Conservation (phyloP, 805 yeast species). For the Metschnikowia picachoensis region DNA sequence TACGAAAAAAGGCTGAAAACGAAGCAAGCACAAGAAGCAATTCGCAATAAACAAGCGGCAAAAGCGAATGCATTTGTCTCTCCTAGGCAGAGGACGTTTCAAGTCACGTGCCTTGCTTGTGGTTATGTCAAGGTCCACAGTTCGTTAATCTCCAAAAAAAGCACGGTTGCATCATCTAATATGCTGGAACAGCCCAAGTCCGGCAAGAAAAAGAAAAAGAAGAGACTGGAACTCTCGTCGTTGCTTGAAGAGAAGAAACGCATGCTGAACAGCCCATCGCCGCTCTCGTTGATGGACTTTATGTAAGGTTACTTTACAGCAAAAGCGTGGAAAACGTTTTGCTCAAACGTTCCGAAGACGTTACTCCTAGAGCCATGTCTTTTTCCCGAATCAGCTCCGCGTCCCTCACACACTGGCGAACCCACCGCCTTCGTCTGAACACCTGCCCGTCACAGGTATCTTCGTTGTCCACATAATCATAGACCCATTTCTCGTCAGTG, state of each 20-base stretch:
- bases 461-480: conserved; percentile 43
- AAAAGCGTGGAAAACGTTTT: conserved; percentile 12
- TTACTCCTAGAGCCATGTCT: conserved; percentile 2
- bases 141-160: conserved; percentile 12
- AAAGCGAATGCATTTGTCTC: neutral
- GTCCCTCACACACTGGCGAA: conserved; percentile 36
- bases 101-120: conserved; percentile 21
- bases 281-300: conserved; percentile 49
- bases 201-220: conserved; percentile 41
- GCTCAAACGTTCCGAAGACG: conserved; percentile 12
- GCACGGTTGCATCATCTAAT: neutral
- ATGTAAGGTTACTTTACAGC: conserved; percentile 25
- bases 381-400: conserved; percentile 2
- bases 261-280: conserved; percentile 24
- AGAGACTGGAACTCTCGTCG: conserved; percentile 39
- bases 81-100: conserved; percentile 8
- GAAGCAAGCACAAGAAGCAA: neutral
- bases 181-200: neutral
- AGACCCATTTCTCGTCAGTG: conserved; percentile 81
- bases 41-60: neutral
- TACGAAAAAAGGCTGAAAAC: conserved; percentile 14
- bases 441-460: conserved; percentile 29
- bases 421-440: conserved; percentile 66
- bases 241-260: conserved; percentile 39
- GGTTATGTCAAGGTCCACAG: conserved; percentile 12